Base-by-base conservation (phyloP, 2,329 filamentous ascomycete genomes). In the Triangularia verruculosa region DNA sequence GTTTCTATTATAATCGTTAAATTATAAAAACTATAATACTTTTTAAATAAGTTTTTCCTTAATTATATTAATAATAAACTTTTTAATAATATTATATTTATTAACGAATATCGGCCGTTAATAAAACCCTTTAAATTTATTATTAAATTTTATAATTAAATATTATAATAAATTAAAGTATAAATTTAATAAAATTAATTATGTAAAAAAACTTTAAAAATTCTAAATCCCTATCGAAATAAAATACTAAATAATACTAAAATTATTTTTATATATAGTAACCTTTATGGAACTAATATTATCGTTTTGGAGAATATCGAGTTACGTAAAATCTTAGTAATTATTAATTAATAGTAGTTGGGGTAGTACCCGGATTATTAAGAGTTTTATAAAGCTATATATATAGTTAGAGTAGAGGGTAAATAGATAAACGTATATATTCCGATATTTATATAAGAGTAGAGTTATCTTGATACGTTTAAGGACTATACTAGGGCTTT, bases 311-410 rank as follows among this genome's bases (percentile, higher is more conserved):
- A 58, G 32, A 66, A 63, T 4, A 64, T 62, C 60, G 20, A 54
- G 52, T 64, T 52, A 68, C 58, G 43, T 28, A 56, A 65, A 25
- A 64, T 75, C 54, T 17, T 71, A 30, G 68, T 69, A 1, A 70
- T 76, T 39, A 55, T 77, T 63, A 73, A 76, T 66, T 77, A 74
- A 74, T 64, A 69, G 60, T 71, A 75, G 66, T 70, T 74, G 5
- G 75, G 75, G 4, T 77, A 74, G 73, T 74, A 74, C 65, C 73
- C 74, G 0, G 68, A 67, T 7, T 76, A 75, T 62, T 77, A 74
- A 75, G 74, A 76, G 61, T 71, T 68, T 27, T 74, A 72, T 61
- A 76, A 74, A 62, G 70, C 56, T 22, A 47, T 22, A 13, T 63
- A 59, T 52, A 51, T 57, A 28, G 58, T 25, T 15, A 57, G 55